These are phyloP conservation scores for Verticillium dahliae DNA, from an alignment of 2,329 filamentous ascomycete species.

Conservation along the genomic window DNA sequence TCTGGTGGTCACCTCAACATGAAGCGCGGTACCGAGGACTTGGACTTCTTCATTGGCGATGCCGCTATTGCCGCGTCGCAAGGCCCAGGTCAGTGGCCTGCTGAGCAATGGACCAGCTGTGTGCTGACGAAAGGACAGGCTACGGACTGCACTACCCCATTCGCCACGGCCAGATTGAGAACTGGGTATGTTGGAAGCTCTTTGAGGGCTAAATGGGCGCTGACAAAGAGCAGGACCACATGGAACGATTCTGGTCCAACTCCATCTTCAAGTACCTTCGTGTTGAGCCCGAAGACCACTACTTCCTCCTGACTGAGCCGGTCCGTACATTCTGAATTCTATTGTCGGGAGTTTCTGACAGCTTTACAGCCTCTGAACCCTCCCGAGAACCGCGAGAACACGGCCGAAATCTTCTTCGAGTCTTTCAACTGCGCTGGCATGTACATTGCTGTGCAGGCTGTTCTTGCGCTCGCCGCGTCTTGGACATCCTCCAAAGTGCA, in stretches of 20 bases:
- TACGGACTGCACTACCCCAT: slow-evolving; percentile 98
- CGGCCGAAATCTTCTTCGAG: slow-evolving; percentile 99
- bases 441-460: slow-evolving; percentile 97
- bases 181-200: slow-evolving; percentile 63
- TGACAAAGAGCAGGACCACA: slow-evolving; percentile 67
- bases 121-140: slow-evolving; percentile 39
- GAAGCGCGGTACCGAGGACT: slow-evolving; percentile 93
- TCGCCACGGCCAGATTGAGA: slow-evolving; percentile 95
- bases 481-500: slow-evolving; percentile 99
- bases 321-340: slow-evolving; percentile 43
- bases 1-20: slow-evolving; percentile 73
- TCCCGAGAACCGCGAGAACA: slow-evolving; percentile 97
- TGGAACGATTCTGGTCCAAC: slow-evolving; percentile 99
- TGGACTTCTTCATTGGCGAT: slow-evolving; percentile 98
- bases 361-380: slow-evolving; percentile 78
- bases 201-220: slow-evolving; percentile 4
- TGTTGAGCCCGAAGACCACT: slow-evolving; percentile 97
- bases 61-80: slow-evolving; percentile 79
- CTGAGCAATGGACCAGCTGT: neutral
- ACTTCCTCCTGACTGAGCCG: slow-evolving; percentile 95
- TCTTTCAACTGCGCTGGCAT: slow-evolving; percentile 99
- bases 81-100: slow-evolving; percentile 61
- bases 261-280: slow-evolving; percentile 99
- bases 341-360: slow-evolving; percentile 4
- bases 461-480: slow-evolving; percentile 90